Evolutionary conservation across 495 filamentous ascomycete species (phyloP).

Genomic region (Penicillium parvum): DNA sequence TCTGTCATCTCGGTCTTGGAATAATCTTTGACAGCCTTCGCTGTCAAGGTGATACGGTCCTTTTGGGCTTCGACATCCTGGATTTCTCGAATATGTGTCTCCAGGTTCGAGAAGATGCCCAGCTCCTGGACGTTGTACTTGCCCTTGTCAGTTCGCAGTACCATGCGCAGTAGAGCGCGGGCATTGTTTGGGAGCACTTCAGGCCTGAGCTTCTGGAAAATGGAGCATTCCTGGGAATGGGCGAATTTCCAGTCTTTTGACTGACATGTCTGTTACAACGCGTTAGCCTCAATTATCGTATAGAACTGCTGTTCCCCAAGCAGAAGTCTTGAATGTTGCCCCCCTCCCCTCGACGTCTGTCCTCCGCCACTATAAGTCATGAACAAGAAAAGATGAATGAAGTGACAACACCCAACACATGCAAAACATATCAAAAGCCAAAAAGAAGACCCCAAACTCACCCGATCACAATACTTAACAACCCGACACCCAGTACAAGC

Average conservation of each 20-base stretch:
- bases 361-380: too few species aligned
- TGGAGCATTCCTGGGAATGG: conserved; percentile 58
- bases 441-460: conserved; percentile 30
- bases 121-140: conserved; percentile 36
- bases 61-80: conserved; percentile 32
- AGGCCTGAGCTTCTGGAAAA: conserved; percentile 45
- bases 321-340: too few species aligned
- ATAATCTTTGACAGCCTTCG: conserved; percentile 51
- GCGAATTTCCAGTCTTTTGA: conserved; percentile 53
- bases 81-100: conserved; percentile 47
- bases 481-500: conserved; percentile 59
- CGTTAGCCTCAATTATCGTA: not conserved
- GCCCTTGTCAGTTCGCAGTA: conserved; percentile 35
- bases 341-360: too few species aligned
- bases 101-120: conserved; percentile 38
- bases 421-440: conserved; percentile 8
- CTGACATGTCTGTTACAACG: conserved; percentile 53
- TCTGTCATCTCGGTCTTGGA: conserved; percentile 40
- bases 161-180: conserved; percentile 50
- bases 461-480: conserved; percentile 64
- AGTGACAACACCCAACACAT: not conserved
- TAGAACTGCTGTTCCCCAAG: not conserved
- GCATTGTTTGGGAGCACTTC: conserved; percentile 52
- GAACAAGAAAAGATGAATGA: not conserved
- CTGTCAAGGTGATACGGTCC: conserved; percentile 48